A percentile compares a stretch with the other conserved stretches of the same genome.
These are phyloP conservation scores for Conoideocrella luteorostrata DNA, from an alignment of 2,329 filamentous ascomycete species.

Conservation along the genomic window DNA sequence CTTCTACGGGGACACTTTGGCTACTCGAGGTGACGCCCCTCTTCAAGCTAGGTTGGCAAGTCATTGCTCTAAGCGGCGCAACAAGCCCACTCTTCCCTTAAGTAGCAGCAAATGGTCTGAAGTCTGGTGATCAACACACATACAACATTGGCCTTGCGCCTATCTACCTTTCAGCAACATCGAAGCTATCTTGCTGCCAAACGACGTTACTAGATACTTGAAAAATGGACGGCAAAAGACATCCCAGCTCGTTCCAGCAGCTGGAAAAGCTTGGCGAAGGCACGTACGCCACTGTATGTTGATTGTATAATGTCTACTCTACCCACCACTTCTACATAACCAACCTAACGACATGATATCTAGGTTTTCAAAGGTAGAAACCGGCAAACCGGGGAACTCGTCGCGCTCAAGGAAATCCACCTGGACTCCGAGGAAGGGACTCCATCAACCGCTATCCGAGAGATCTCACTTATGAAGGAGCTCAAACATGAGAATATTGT, in stretches of 20 bases:
- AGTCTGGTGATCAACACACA: background rate
- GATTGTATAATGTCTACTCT: background rate
- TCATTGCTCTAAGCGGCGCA: too few relatives aligned
- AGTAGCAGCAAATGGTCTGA: background rate
- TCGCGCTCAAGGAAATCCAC: constrained; percentile 97
- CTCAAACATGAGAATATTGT: constrained; percentile 99
- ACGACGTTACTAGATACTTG: too few relatives aligned
- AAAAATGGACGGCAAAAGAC: constrained; percentile 82
- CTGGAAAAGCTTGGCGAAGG: constrained; percentile 98
- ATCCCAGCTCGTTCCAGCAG: constrained; percentile 98
- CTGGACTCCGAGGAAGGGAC: constrained; percentile 98
- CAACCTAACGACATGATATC: constrained; percentile 11
- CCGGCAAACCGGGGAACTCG: constrained; percentile 90
- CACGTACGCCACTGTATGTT: constrained; percentile 83
- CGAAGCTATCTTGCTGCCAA: too few relatives aligned
- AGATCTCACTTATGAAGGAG: constrained; percentile 99
- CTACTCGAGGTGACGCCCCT: background rate
- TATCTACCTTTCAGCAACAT: too few relatives aligned
- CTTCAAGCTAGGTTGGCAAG: too few relatives aligned
- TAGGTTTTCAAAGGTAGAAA: constrained; percentile 99
- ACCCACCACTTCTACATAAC: background rate
- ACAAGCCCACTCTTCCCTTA: background rate
- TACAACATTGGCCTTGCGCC: background rate
- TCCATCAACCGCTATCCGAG: constrained; percentile 91
- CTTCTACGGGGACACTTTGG: background rate